Percentiles rank a stretch among this genome's conserved stretches.
phyloP scores from a whole-genome alignment of 768 basidiomycete species.

The Vararia minispora region DNA sequence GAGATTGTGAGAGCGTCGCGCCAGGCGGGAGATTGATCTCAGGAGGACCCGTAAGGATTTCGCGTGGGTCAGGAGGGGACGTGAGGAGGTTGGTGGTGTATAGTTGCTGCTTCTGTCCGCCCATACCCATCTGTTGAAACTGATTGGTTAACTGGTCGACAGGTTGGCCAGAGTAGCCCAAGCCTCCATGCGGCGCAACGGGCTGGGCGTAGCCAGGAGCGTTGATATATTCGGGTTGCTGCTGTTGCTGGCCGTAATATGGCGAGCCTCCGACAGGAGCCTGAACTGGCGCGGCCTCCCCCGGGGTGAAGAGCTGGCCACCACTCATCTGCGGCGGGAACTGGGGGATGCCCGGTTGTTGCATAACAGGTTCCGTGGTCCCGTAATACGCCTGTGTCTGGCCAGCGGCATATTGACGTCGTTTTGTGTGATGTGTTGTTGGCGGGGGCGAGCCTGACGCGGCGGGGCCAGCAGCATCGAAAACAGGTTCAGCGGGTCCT shows the following conservation, averaged over 20 bases:
- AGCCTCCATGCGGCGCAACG: slow-evolving; percentile 22
- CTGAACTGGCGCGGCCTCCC: slow-evolving; percentile 58
- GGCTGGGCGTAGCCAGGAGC: slow-evolving; percentile 34
- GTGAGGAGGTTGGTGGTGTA: slow-evolving; percentile 89
- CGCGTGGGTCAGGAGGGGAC: slow-evolving; percentile 83
- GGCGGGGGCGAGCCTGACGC: slow-evolving; percentile 34
- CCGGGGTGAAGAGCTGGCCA: slow-evolving; percentile 77
- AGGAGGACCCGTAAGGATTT: slow-evolving; percentile 72
- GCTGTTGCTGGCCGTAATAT: slow-evolving; percentile 34
- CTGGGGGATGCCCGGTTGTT: slow-evolving; percentile 30
- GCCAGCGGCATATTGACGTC: slow-evolving; percentile 89
- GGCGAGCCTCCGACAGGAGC: slow-evolving; percentile 47
- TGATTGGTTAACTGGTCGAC: slow-evolving; percentile 67
- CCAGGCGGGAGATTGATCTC: slow-evolving; percentile 85
- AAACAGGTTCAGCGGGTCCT: slow-evolving; percentile 25
- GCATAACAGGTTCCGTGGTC: slow-evolving; percentile 32
- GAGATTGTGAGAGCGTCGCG: slow-evolving; percentile 67
- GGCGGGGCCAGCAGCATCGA: slow-evolving; percentile 28
- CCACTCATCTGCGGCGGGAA: slow-evolving; percentile 28
- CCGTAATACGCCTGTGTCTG: slow-evolving; percentile 88
- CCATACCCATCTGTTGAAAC: slow-evolving; percentile 83
- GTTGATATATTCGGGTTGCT: slow-evolving; percentile 32
- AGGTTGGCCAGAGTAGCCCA: too few species aligned
- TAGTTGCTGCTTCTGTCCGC: slow-evolving; percentile 63
- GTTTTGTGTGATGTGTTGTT: slow-evolving; percentile 41